These are phyloP conservation scores for Talaromyces sp. DNA, from an alignment of 2,329 filamentous ascomycete species.

Conservation along the genomic window DNA sequence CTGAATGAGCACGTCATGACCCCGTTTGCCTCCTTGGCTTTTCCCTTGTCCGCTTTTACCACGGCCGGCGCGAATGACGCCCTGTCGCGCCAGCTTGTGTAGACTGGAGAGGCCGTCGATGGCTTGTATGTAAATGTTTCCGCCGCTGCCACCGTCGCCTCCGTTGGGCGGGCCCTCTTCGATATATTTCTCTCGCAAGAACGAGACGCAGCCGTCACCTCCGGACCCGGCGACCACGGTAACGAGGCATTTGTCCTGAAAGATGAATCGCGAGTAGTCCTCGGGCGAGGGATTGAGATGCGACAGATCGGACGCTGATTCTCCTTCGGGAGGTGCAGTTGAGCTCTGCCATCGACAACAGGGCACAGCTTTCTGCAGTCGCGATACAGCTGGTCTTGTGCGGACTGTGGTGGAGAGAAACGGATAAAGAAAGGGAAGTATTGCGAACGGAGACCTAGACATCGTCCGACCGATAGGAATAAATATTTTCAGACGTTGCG, in stretches of 20 bases:
- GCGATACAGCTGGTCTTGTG: slow-evolving; percentile 11
- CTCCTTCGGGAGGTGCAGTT: slow-evolving; percentile 6
- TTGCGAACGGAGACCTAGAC: slow-evolving; percentile 13
- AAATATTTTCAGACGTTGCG: neutral
- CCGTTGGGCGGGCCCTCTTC: slow-evolving; percentile 88
- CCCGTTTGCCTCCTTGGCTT: slow-evolving; percentile 61
- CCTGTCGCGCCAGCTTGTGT: slow-evolving; percentile 78
- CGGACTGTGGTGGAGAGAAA: slow-evolving; percentile 18
- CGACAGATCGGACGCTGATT: slow-evolving; percentile 28
- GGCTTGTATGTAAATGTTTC: slow-evolving; percentile 91
- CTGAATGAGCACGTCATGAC: slow-evolving; percentile 79
- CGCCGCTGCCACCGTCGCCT: slow-evolving; percentile 86
- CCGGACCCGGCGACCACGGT: slow-evolving; percentile 73
- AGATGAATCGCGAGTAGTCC: slow-evolving; percentile 76
- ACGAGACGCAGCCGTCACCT: slow-evolving; percentile 90
- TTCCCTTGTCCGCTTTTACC: slow-evolving; percentile 45
- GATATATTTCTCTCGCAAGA: slow-evolving; percentile 84
- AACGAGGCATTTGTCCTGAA: slow-evolving; percentile 79
- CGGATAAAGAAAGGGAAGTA: slow-evolving; percentile 32
- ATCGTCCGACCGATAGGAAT: slow-evolving; percentile 3
- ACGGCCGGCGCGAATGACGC: slow-evolving; percentile 49
- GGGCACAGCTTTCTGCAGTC: slow-evolving; percentile 1
- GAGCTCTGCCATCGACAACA: slow-evolving; percentile 21
- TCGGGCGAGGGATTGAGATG: slow-evolving; percentile 76
- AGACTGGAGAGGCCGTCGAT: slow-evolving; percentile 85